Percentiles rank a stretch among this genome's conserved stretches.
Conservation (phyloP, 1,139 yeast genomes). For the Casaregolazyma lundiana region DNA sequence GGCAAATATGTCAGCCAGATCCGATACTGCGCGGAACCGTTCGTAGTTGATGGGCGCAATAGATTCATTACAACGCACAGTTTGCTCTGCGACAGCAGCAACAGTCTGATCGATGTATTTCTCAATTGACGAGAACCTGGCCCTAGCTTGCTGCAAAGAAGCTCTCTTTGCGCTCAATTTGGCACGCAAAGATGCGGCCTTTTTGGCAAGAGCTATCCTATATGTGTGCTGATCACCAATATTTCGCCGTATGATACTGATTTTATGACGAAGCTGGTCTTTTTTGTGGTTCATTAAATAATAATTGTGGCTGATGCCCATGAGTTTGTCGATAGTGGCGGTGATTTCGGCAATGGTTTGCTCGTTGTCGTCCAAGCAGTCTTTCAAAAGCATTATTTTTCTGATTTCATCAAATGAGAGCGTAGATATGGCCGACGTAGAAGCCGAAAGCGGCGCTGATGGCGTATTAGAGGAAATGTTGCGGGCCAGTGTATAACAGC, state of each 20-base stretch:
- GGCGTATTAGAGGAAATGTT: conserved; percentile 3
- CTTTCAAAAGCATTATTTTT: conserved; percentile 43
- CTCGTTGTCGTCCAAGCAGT: conserved; percentile 39
- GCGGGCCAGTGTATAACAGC: conserved; percentile 30
- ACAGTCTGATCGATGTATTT: conserved; percentile 11
- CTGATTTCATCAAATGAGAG: conserved; percentile 42
- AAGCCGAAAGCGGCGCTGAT: conserved; percentile 13
- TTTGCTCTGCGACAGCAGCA: conserved; percentile 2
- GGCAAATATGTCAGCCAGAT: conserved; percentile 34
- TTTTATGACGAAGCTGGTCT: conserved; percentile 8
- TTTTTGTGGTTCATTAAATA: conserved; percentile 2
- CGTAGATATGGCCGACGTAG: conserved; percentile 13
- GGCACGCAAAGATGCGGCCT: conserved; percentile 1
- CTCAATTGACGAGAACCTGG: conserved; percentile 3
- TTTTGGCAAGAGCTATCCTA: conserved; percentile 5
- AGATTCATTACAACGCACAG: conserved; percentile 9
- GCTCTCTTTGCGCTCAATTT: background rate
- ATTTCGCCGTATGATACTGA: conserved; percentile 4
- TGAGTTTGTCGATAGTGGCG: conserved; percentile 13
- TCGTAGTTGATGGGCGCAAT: conserved; percentile 18
- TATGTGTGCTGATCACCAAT: conserved; percentile 7
- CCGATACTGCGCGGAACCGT: conserved; percentile 25
- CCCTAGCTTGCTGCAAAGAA: conserved; percentile 12
- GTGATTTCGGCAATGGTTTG: conserved; percentile 26
- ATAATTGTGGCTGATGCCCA: conserved; percentile 1